Evolutionary conservation across 768 basidiomycete genomes (phyloP).

Genomic region (Naganishia vaughanmartiniae): DNA sequence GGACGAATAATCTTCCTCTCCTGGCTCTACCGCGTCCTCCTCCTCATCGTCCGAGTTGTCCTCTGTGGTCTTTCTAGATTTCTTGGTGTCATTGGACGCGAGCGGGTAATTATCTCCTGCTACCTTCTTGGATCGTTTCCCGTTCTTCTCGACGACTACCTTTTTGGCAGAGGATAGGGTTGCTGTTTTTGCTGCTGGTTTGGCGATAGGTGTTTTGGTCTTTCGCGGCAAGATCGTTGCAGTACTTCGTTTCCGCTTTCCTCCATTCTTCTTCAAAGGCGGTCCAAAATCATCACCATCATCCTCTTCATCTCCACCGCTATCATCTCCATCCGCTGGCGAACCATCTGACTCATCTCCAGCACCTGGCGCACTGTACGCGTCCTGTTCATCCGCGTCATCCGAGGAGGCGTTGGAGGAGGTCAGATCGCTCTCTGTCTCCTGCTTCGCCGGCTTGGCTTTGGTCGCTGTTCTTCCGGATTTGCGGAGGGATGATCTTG

Average conservation of each 20-base stretch:
- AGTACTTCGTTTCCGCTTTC: constrained; percentile 22
- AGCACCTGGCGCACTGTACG: constrained; percentile 35
- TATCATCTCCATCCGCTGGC: constrained; percentile 32
- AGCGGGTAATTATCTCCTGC: constrained; percentile 15
- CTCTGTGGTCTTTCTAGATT: neutral
- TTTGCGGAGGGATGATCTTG: neutral
- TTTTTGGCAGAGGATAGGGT: neutral
- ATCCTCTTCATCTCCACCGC: constrained; percentile 38
- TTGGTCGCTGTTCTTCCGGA: neutral
- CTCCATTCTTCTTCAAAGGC: neutral
- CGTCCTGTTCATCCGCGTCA: constrained; percentile 40
- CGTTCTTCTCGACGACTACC: constrained; percentile 13
- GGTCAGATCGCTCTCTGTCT: neutral
- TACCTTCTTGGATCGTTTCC: constrained; percentile 33
- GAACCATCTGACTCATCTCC: constrained; percentile 32
- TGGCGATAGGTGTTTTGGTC: constrained; percentile 20
- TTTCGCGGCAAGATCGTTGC: constrained; percentile 23
- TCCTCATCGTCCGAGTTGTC: constrained; percentile 14
- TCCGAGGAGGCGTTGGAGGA: neutral
- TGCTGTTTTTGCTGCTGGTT: constrained; percentile 25
- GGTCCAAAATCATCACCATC: constrained; percentile 24
- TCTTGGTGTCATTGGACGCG: neutral
- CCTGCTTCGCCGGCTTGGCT: constrained; percentile 1
- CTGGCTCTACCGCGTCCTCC: constrained; percentile 30
- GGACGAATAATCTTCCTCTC: constrained; percentile 59